phyloP scores from a whole-genome alignment of 495 filamentous ascomycete genomes.

The Patellaria atrata region DNA sequence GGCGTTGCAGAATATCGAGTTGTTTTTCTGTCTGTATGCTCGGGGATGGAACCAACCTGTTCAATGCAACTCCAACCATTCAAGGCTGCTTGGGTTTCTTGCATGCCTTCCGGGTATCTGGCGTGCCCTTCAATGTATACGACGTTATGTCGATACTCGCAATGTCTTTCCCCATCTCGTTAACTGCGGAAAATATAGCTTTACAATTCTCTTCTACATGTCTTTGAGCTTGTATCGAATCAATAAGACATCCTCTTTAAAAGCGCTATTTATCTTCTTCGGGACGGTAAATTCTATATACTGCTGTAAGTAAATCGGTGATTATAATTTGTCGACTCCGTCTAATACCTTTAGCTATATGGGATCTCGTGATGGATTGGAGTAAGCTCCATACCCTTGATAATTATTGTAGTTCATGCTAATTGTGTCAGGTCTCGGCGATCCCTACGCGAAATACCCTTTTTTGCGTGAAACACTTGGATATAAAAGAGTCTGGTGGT shows the following conservation, averaged over 20 bases:
- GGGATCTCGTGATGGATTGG: slow-evolving; percentile 98
- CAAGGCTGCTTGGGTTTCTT: slow-evolving; percentile 74
- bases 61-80: slow-evolving; percentile 76
- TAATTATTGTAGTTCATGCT: slow-evolving; percentile 1
- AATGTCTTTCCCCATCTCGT: slow-evolving; percentile 85
- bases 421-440: slow-evolving; percentile 40
- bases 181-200: slow-evolving; percentile 84
- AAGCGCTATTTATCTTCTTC: slow-evolving; percentile 62
- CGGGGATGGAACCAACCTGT: slow-evolving; percentile 52
- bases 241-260: slow-evolving; percentile 36
- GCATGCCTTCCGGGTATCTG: slow-evolving; percentile 69
- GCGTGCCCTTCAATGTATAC: slow-evolving; percentile 79
- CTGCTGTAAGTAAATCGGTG: slow-evolving; percentile 40
- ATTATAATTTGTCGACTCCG: background rate
- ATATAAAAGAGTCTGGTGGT: slow-evolving; percentile 60
- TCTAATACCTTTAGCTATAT: slow-evolving; percentile 33
- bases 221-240: slow-evolving; percentile 73
- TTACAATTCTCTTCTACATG: slow-evolving; percentile 65
- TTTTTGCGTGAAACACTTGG: slow-evolving; percentile 70
- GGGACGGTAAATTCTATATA: slow-evolving; percentile 71
- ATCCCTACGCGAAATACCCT: slow-evolving; percentile 50
- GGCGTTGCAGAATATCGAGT: slow-evolving; percentile 53
- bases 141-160: slow-evolving; percentile 75
- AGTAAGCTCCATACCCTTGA: slow-evolving; percentile 28
- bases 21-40: slow-evolving; percentile 92